Base-by-base conservation (phyloP, 2,329 filamentous ascomycete genomes). In the Alternaria burnsii region DNA sequence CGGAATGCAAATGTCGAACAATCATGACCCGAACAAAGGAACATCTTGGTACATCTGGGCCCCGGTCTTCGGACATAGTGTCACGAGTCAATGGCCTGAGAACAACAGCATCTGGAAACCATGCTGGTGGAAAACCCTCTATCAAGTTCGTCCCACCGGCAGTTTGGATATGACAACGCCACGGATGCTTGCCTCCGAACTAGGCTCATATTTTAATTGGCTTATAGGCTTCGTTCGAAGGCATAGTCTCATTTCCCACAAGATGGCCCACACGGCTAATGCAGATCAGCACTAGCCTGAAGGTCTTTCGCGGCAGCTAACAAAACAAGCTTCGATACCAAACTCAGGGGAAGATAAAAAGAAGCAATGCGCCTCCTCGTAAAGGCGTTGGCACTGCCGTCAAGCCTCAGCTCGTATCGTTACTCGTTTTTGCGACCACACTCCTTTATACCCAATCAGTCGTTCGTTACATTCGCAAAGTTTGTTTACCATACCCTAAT, bases 251-350 rank as follows among this genome's bases (percentile, higher is more conserved):
- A 56, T 56, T 51, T 44, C 38, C 18, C 12, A 30, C 26, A 3
- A 28, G 52, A n/a, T 53, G 28, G 20, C 24, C 42, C 47, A 48
- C 55, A 42, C 30, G 20, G 41, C 46, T 56, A 55, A 56, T 46
- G 52, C 57, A 32, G 57, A 59, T 56, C 57, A 24, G 42, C 52
- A 38, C 52, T 55, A 55, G 52, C 34, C 24, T 47, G 11, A 40
- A 54, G 5, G 41, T 40, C 28, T 14, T 46, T 38, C 26, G 36
- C 59, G 22, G 52, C 55, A 32, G 51, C 59, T 62, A 62, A 44
- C 28, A 47, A 50, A 46, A 58, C 59, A 65, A 62, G 55, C 55
- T 42, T 62, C 34, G 24, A 18, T 48, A 30, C 48, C 55, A 53
- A 59, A 48, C 50, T 57, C 57, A 62, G 57, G 62, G 62, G 59